Base-by-base conservation (phyloP, 495 filamentous ascomycete species). In the Clohesyomyces aquaticus region DNA sequence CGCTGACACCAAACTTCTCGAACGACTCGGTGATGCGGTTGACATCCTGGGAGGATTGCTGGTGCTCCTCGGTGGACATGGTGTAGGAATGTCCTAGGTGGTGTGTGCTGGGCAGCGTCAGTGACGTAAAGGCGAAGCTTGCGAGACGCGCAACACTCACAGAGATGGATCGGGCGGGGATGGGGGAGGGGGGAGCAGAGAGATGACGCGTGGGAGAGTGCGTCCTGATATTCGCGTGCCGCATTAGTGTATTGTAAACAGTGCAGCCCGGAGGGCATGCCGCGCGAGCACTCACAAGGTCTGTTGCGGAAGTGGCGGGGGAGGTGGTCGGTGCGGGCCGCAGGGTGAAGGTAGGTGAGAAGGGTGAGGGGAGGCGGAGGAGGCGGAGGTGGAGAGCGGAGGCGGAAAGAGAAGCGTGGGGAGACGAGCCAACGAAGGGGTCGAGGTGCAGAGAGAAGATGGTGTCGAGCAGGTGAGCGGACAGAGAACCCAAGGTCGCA, bases 31-130 rank as follows among this genome's bases (percentile, higher is more conserved):
- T 48, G 55, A 76, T 32, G 48, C 71, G 64, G 63, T 59, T 60
- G 59, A 71, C 63, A 57, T 66, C 72, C 59, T 68, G 61, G 61
- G 64, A 32, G 57, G 22, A 42, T 41, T 59, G 64, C 35, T 55
- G 67, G 53, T 51, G 56, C 23, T 75, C 73, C 55, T 77, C 75
- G 52, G 68, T 65, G 52, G 75, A 75, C 75, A 77, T 72, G 66
- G 25, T 65, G 70, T 67, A 69, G 47, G 59, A 65, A 70, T 67
- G 62, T 23, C 23, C 23, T 63, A 62, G 60, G 59, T 26, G 46
- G 56, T 29, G 43, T 53, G 29, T 54, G 59, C 54, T 66, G 52
- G 22, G 25, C 21, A n/a, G 29, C 18, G 53, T 63, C 23, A 63
- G 66, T 68, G 61, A 64, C 60, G 61, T 50, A 47, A 16, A 25